A percentile compares a stretch with the other conserved stretches of the same genome.
Evolutionary conservation across 1,284 basidiomycete genomes (phyloP).

Genomic region (Cutaneotrichosporon sp.): DNA sequence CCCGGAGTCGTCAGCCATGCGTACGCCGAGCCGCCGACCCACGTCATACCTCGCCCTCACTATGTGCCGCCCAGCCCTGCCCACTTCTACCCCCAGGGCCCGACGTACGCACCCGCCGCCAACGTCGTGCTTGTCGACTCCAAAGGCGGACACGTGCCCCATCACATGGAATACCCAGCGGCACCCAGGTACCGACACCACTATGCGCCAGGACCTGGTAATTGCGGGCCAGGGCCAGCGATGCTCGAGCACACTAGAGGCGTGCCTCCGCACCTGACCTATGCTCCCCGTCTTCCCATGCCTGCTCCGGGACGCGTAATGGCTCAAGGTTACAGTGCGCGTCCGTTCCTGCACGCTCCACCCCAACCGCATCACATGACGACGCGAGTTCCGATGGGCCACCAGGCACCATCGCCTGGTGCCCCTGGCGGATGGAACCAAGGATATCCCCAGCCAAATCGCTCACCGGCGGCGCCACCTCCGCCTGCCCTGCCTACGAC

Average conservation of each 20-base stretch:
- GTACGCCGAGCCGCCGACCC: conserved; percentile 8
- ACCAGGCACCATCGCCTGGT: background rate
- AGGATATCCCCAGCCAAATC: background rate
- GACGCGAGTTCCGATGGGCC: conserved; percentile 2
- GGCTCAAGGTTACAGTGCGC: background rate
- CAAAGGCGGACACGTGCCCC: background rate
- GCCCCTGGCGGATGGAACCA: background rate
- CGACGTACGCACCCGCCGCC: background rate
- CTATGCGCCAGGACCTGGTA: background rate
- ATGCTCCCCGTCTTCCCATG: conserved; percentile 1
- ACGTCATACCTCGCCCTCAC: background rate
- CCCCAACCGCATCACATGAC: background rate
- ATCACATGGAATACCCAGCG: background rate
- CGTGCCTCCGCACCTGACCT: background rate
- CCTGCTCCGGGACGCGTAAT: background rate
- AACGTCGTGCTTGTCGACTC: conserved; percentile 12
- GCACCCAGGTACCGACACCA: background rate
- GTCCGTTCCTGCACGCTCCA: background rate
- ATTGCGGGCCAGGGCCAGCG: conserved; percentile 7
- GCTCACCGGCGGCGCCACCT: background rate
- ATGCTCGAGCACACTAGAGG: conserved; percentile 7
- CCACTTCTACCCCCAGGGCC: background rate
- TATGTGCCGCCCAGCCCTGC: background rate
- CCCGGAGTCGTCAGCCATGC: conserved; percentile 2
- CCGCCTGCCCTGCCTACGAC: background rate